These are phyloP conservation scores for Fusarium udum DNA, from an alignment of 2,329 filamentous ascomycete genomes.

Conservation along the genomic window DNA sequence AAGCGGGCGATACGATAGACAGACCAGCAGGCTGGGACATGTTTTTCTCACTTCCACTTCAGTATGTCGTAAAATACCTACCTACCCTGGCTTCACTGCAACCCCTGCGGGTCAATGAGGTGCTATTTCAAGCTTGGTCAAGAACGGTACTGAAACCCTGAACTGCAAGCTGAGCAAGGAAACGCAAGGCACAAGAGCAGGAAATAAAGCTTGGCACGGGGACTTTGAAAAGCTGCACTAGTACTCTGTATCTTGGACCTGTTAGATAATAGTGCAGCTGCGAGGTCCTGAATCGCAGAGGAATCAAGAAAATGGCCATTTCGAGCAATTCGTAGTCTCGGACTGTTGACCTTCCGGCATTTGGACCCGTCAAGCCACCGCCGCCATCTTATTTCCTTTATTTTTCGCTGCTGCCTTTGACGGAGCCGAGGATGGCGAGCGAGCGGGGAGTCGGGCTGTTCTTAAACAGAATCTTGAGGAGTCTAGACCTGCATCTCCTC, in stretches of 20 bases:
- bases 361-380: slow-evolving; percentile 18
- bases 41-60: background rate
- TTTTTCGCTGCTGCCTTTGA: background rate
- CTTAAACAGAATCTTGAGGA: slow-evolving; percentile 3
- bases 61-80: background rate
- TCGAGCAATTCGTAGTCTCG: slow-evolving; percentile 1
- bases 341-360: slow-evolving; percentile 8
- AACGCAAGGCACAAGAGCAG: slow-evolving; percentile 6
- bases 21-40: background rate
- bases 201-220: slow-evolving; percentile 23
- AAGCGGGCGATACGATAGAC: background rate
- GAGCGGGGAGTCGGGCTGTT: background rate
- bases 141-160: background rate
- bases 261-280: background rate
- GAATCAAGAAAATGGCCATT: background rate
- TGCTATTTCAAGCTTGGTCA: slow-evolving; percentile 20
- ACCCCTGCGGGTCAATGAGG: background rate
- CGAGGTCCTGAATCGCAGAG: background rate
- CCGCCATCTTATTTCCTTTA: slow-evolving; percentile 6
- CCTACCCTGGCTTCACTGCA: slow-evolving; percentile 3
- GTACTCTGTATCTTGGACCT: background rate
- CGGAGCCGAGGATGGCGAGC: slow-evolving; percentile 1
- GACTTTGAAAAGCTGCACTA: slow-evolving; percentile 1
- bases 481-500: slow-evolving; percentile 11
- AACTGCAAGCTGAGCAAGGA: slow-evolving; percentile 8